Conservation (phyloP, 805 yeast species). For the Saturnispora gosingensis region DNA sequence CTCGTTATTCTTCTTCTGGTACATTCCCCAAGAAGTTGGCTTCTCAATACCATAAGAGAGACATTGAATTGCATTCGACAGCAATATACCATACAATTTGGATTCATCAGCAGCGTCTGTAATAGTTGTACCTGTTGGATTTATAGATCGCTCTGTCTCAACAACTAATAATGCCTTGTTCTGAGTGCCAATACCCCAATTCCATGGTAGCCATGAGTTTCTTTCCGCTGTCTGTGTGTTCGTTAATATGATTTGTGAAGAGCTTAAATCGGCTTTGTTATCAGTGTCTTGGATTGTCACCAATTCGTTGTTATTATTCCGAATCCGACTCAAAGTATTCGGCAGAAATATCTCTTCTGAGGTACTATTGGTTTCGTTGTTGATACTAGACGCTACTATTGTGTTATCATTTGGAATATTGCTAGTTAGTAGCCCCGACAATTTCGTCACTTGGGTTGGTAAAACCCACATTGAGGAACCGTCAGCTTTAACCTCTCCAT, state of each 20-base stretch:
- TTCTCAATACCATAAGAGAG: slow-evolving; percentile 15
- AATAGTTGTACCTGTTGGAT: no score
- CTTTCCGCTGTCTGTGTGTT: background rate
- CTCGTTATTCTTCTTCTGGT: slow-evolving; percentile 5
- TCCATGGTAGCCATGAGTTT: background rate
- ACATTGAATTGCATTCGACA: slow-evolving; percentile 17
- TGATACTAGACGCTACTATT: background rate
- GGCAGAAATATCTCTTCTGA: background rate
- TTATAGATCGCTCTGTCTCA: background rate
- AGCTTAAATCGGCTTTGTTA: background rate
- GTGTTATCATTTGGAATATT: background rate
- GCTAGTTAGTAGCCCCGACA: slow-evolving; percentile 1
- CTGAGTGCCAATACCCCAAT: slow-evolving; percentile 1
- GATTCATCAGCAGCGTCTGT: slow-evolving; percentile 13
- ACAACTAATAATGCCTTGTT: slow-evolving; percentile 12
- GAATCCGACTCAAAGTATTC: slow-evolving; percentile 1
- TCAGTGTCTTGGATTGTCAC: background rate
- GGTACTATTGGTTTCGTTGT: background rate
- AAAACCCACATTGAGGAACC: background rate
- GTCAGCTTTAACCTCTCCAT: background rate
- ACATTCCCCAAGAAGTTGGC: slow-evolving; percentile 26
- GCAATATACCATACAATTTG: slow-evolving; percentile 19
- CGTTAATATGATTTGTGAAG: background rate
- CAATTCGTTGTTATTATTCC: background rate
- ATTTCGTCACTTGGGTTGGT: background rate